Conservation (phyloP, 805 yeast species). For the Candida pini region DNA sequence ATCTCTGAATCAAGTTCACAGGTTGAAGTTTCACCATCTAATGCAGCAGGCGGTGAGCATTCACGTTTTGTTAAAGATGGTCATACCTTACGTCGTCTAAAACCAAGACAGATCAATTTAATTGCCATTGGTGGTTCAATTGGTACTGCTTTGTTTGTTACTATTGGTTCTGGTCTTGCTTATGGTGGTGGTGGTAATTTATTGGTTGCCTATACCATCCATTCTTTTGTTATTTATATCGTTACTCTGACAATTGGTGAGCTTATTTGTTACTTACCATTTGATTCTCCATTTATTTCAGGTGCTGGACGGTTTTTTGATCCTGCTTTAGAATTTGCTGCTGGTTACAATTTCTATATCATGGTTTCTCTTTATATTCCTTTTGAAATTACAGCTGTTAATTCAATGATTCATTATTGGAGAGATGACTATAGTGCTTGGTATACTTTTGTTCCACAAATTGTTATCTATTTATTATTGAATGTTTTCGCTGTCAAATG, state of each 20-base stretch:
- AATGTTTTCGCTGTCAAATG: conserved; percentile 64
- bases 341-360: conserved; percentile 76
- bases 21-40: neutral
- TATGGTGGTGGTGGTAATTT: conserved; percentile 65
- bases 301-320: conserved; percentile 72
- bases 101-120: conserved; percentile 58
- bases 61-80: neutral
- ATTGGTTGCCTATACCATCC: conserved; percentile 54
- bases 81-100: neutral
- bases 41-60: neutral
- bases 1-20: too few relatives aligned
- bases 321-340: conserved; percentile 62
- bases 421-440: conserved; percentile 66
- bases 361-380: conserved; percentile 72
- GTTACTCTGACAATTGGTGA: conserved; percentile 70
- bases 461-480: conserved; percentile 55
- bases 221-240: conserved; percentile 60
- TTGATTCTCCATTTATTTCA: conserved; percentile 67
- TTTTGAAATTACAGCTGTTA: conserved; percentile 73
- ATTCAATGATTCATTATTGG: conserved; percentile 74
- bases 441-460: conserved; percentile 60
- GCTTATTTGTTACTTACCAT: conserved; percentile 67
- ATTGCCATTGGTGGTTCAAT: conserved; percentile 76
- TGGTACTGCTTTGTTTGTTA: conserved; percentile 71
- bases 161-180: conserved; percentile 56